phyloP scores from a whole-genome alignment of 805 yeast genomes.

The Myxozyma melibiosi region DNA sequence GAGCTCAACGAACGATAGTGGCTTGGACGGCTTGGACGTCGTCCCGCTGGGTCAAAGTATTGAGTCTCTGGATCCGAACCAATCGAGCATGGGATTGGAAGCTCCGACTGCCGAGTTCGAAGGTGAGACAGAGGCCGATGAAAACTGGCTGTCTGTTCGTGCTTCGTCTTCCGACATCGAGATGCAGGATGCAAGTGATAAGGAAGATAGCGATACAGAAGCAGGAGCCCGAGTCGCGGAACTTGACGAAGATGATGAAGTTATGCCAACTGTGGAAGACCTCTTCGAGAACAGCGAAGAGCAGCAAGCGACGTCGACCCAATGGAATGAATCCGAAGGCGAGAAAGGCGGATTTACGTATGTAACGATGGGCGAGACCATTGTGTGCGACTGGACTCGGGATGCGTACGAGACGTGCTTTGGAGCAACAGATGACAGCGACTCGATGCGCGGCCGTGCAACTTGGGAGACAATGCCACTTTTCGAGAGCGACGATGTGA shows the following conservation, averaged over 20 bases:
- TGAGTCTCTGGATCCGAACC: not conserved
- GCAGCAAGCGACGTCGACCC: not conserved
- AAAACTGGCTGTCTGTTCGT: slow-evolving; percentile 1
- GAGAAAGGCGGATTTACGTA: not conserved
- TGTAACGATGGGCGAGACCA: slow-evolving; percentile 44
- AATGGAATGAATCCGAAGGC: not conserved
- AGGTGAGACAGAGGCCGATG: slow-evolving; percentile 10
- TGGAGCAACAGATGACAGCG: slow-evolving; percentile 46
- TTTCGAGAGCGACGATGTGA: slow-evolving; percentile 59
- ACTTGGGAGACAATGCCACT: slow-evolving; percentile 59
- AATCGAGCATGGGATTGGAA: not conserved
- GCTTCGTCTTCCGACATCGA: slow-evolving; percentile 18
- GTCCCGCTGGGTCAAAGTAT: not conserved
- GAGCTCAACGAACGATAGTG: not conserved
- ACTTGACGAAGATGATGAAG: slow-evolving; percentile 13
- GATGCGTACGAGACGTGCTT: slow-evolving; percentile 56
- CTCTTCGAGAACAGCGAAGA: not conserved
- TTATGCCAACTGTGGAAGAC: slow-evolving; percentile 2
- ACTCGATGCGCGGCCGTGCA: slow-evolving; percentile 51
- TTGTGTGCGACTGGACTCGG: slow-evolving; percentile 70
- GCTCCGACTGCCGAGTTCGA: slow-evolving; percentile 6
- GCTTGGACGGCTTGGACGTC: not conserved
- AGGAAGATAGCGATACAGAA: not conserved
- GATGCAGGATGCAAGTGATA: slow-evolving; percentile 27
- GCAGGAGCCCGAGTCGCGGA: not conserved